Evolutionary conservation across 495 filamentous ascomycete species (phyloP).

Genomic region (Extremus antarcticus): DNA sequence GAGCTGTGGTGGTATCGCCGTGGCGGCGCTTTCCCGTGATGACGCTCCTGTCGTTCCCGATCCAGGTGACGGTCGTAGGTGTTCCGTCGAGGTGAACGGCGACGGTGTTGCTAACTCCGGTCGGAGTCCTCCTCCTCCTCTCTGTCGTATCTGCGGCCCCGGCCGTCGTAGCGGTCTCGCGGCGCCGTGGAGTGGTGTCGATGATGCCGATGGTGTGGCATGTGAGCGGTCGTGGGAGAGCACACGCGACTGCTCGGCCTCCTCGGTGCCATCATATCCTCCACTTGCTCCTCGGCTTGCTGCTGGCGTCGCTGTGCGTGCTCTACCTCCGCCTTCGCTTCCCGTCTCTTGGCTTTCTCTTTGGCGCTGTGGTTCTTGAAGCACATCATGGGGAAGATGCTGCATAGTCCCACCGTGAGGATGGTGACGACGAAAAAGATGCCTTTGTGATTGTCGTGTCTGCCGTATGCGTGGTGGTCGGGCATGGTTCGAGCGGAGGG

Average conservation of each 20-base stretch:
- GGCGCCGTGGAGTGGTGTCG: slow-evolving; percentile 14
- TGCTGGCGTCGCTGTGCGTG: neutral
- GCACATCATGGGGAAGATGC: slow-evolving; percentile 19
- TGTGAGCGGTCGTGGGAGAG: slow-evolving; percentile 10
- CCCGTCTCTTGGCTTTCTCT: slow-evolving; percentile 2
- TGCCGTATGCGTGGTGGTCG: neutral
- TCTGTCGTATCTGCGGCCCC: slow-evolving; percentile 2
- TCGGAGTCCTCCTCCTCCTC: slow-evolving; percentile 7
- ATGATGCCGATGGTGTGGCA: slow-evolving; percentile 7
- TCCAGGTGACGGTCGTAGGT: slow-evolving; percentile 13
- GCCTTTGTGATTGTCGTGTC: slow-evolving; percentile 10
- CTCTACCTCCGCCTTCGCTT: slow-evolving; percentile 1
- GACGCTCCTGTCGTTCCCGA: slow-evolving; percentile 12
- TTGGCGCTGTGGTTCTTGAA: slow-evolving; percentile 22
- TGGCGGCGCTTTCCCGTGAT: slow-evolving; percentile 17
- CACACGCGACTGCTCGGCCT: slow-evolving; percentile 11
- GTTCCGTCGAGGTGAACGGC: neutral
- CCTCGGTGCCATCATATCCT: slow-evolving; percentile 1
- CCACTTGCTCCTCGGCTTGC: neutral
- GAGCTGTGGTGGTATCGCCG: slow-evolving; percentile 21
- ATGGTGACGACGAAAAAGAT: slow-evolving; percentile 13
- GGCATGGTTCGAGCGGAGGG: neutral
- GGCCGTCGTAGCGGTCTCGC: neutral
- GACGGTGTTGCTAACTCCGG: neutral
- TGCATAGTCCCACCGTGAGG: slow-evolving; percentile 19